These are phyloP conservation scores for Monilinia aucupariae DNA, from an alignment of 2,329 filamentous ascomycete species.

Conservation along the genomic window DNA sequence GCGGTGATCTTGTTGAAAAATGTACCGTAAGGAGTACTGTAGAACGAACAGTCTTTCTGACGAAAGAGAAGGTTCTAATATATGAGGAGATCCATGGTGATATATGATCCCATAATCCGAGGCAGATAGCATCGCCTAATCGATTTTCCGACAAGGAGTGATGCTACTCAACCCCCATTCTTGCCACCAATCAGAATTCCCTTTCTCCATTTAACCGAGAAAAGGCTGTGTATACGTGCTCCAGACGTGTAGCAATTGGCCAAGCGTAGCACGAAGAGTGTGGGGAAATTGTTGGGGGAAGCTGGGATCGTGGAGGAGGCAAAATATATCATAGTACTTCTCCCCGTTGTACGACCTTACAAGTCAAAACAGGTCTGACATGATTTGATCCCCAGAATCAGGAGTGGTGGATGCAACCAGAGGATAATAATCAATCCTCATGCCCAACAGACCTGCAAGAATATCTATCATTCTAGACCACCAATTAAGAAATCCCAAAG, in stretches of 20 bases:
- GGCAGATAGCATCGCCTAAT: not conserved
- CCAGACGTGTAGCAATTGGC: slow-evolving; percentile 1
- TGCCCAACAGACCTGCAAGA: not conserved
- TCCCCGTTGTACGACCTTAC: not conserved
- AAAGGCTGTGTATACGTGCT: not conserved
- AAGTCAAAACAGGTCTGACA: not conserved
- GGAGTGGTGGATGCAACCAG: not conserved
- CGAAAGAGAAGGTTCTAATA: not conserved
- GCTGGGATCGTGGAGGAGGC: slow-evolving; percentile 5
- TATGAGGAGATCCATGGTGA: not conserved
- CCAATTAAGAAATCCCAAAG: not conserved
- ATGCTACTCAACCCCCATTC: slow-evolving; percentile 1
- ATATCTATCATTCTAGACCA: not conserved
- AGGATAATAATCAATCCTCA: slow-evolving; percentile 4
- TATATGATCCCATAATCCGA: not conserved
- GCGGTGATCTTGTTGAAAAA: not conserved
- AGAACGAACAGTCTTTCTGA: not conserved
- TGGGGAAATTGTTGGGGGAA: slow-evolving; percentile 12
- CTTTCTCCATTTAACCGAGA: slow-evolving; percentile 8
- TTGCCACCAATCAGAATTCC: slow-evolving; percentile 5
- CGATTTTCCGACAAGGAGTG: slow-evolving; percentile 5
- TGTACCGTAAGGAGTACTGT: not conserved
- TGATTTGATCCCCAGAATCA: not conserved
- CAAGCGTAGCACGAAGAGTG: slow-evolving; percentile 7
- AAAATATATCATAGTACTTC: slow-evolving; percentile 7